These are phyloP conservation scores for Prunus salicina DNA, from an alignment of 306 rosid genomes.

Conservation along the genomic window DNA sequence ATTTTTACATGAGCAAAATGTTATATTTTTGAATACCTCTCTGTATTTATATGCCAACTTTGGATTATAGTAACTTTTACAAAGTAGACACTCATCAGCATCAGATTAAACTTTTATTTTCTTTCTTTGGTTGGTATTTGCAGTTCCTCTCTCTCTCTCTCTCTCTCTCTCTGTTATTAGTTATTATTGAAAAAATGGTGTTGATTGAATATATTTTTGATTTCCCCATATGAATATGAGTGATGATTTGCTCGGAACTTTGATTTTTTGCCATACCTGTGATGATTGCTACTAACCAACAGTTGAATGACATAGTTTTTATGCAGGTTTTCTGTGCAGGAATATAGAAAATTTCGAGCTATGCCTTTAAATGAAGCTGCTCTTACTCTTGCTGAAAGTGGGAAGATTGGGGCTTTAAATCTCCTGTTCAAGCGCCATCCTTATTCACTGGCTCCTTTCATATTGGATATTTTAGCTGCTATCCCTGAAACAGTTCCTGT, in stretches of 20 bases:
- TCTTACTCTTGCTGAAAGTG: constrained; percentile 74
- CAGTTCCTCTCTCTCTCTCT: neutral
- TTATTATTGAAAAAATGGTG: neutral
- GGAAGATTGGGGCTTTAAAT: constrained; percentile 91
- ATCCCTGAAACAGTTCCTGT: constrained; percentile 94
- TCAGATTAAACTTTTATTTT: neutral
- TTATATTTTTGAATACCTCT: neutral
- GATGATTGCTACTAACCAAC: constrained; percentile 54
- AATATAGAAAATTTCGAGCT: constrained; percentile 71
- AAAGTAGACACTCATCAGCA: too few relatives aligned
- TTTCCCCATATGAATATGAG: neutral
- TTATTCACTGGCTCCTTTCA: constrained; percentile 68
- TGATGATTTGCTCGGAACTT: constrained; percentile 18
- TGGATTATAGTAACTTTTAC: too few relatives aligned
- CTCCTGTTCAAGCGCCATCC: constrained; percentile 89
- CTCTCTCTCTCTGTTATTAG: neutral
- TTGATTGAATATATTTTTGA: neutral
- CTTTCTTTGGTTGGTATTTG: neutral
- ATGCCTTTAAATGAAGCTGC: constrained; percentile 82
- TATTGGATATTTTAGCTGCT: constrained; percentile 75
- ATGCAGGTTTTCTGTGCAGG: constrained; percentile 97
- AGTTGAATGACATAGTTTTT: constrained; percentile 67
- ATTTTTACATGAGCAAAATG: neutral
- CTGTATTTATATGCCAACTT: too few relatives aligned
- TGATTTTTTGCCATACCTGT: constrained; percentile 27